Conservation (phyloP, 2,329 filamentous ascomycete species). For the Alternaria sp. region DNA sequence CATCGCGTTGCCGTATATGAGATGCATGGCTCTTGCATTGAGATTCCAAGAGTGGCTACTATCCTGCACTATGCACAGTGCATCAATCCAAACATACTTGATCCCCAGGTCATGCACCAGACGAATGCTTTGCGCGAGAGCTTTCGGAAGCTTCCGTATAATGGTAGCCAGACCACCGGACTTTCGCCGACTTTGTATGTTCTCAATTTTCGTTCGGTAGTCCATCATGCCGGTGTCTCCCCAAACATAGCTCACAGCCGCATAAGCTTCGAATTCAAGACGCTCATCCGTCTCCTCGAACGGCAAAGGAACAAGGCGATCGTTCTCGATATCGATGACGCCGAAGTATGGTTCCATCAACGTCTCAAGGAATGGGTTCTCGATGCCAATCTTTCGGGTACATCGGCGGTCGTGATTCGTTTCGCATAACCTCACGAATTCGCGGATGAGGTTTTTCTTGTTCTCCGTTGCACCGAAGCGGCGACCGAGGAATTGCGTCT, state of each 20-base stretch:
- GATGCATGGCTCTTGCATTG: neutral
- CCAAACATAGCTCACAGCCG: neutral
- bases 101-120: neutral
- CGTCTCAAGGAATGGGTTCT: neutral
- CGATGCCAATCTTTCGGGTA: neutral
- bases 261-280: neutral
- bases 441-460: neutral
- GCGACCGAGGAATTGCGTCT: neutral
- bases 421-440: neutral
- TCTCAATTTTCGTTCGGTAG: neutral
- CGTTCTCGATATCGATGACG: neutral
- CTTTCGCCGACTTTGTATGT: neutral
- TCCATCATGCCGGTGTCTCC: neutral
- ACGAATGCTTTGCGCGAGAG: rapidly evolving
- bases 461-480: neutral
- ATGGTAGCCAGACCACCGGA: neutral
- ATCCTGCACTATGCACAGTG: neutral
- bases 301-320: neutral
- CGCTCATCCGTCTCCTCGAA: neutral
- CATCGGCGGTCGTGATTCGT: neutral
- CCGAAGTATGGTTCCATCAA: neutral
- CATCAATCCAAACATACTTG: neutral
- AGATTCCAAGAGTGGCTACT: neutral
- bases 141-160: neutral
- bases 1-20: neutral